These are phyloP conservation scores for Arthrobotrys sinensis DNA, from an alignment of 2,329 filamentous ascomycete genomes.

Conservation along the genomic window DNA sequence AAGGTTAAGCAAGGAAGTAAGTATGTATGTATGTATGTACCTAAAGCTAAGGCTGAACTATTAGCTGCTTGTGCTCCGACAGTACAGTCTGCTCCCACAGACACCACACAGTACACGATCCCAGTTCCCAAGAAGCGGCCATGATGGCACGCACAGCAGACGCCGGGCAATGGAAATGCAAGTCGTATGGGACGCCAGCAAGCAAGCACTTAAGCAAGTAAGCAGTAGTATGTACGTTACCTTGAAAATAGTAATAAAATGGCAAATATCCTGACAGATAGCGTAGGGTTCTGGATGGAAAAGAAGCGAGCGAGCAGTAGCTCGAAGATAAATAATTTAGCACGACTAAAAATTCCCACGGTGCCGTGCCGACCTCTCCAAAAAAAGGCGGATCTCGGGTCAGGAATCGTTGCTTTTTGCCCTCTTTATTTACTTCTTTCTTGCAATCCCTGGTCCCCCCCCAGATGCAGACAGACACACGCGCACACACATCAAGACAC, in stretches of 20 bases:
- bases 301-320: conserved; percentile 60
- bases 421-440: conserved; percentile 43
- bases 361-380: conserved; percentile 58
- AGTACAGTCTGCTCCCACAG: conserved; percentile 8
- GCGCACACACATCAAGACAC: not conserved
- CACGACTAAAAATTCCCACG: conserved; percentile 40
- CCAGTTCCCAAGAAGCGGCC: not conserved
- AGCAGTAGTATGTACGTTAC: conserved; percentile 46
- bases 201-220: conserved; percentile 17
- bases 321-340: conserved; percentile 62
- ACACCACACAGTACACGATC: conserved; percentile 2
- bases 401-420: conserved; percentile 39
- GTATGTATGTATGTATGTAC: not conserved
- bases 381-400: conserved; percentile 56
- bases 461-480: conserved; percentile 18
- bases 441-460: conserved; percentile 15
- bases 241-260: conserved; percentile 59
- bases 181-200: not conserved
- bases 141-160: not conserved
- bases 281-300: conserved; percentile 58
- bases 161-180: conserved; percentile 11
- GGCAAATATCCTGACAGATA: conserved; percentile 57
- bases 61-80: conserved; percentile 14
- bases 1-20: conserved; percentile 6
- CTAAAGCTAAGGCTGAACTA: conserved; percentile 5